A percentile compares a stretch with the other conserved stretches of the same genome.
Evolutionary conservation across 345 rosid genomes (phyloP).

Genomic region (Eucalyptus dawsonii): DNA sequence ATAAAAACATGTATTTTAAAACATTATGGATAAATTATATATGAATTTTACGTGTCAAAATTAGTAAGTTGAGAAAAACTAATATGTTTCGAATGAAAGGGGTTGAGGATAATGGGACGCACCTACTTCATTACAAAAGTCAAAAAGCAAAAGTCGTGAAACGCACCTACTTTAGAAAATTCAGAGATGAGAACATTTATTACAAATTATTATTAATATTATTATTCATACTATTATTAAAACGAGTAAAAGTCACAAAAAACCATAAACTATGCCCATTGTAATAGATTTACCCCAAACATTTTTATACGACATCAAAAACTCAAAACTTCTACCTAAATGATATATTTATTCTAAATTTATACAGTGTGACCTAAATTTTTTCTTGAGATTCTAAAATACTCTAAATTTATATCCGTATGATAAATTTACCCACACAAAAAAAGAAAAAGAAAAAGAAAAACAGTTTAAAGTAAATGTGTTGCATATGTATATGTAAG

Average conservation of each 20-base stretch:
- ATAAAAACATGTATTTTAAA: background rate
- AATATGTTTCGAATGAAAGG: background rate
- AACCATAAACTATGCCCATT: too few species aligned
- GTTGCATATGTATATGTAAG: rapidly evolving
- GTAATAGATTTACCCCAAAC: too few species aligned
- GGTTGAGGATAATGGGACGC: background rate
- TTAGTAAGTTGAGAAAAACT: background rate
- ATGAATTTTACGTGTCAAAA: background rate
- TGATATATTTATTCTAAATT: too few species aligned
- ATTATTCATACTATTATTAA: background rate
- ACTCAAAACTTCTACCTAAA: background rate
- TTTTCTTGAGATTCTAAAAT: rapidly evolving
- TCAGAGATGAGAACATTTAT: background rate
- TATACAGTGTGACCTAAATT: too few species aligned
- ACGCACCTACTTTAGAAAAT: background rate
- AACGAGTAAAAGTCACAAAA: too few species aligned
- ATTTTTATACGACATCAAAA: too few species aligned
- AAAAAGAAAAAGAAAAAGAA: too few species aligned
- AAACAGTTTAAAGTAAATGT: too few species aligned
- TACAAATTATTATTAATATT: too few species aligned
- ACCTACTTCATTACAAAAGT: background rate
- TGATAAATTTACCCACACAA: background rate
- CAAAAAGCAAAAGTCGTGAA: background rate
- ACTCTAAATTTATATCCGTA: rapidly evolving
- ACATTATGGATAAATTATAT: background rate